phyloP scores from a whole-genome alignment of 2,329 filamentous ascomycete genomes.

The Verticillium zaregamsianum region DNA sequence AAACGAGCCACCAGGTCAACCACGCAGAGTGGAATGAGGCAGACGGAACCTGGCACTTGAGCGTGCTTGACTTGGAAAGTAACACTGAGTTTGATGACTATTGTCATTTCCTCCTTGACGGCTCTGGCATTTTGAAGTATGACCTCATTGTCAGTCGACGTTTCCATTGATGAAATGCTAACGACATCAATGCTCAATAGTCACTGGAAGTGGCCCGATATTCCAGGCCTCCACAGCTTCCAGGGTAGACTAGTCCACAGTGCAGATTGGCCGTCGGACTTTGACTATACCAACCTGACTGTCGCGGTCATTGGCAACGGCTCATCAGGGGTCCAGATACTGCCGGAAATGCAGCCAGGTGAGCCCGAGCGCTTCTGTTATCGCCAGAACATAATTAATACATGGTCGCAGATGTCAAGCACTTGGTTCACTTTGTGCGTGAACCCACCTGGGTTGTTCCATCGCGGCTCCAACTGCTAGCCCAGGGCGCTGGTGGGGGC shows the following conservation, averaged over 20 bases:
- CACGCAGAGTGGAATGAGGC: constrained; percentile 39
- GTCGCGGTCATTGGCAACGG: constrained; percentile 29
- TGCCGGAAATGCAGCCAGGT: constrained; percentile 16
- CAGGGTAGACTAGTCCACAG: constrained; percentile 38
- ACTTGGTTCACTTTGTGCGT: no score
- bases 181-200: no score
- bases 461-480: no score
- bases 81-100: no score
- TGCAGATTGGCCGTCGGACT: constrained; percentile 33
- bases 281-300: constrained; percentile 16
- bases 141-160: no score
- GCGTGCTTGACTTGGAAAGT: no score
- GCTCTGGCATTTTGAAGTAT: constrained; percentile 14
- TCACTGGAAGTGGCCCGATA: constrained; percentile 39
- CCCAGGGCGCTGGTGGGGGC: no score
- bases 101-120: constrained; percentile 1
- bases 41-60: no score
- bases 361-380: constrained; percentile 9
- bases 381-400: not conserved
- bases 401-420: no score
- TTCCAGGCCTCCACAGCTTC: constrained; percentile 40
- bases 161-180: no score
- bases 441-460: no score
- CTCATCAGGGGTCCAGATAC: constrained; percentile 22
- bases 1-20: constrained; percentile 33